Evolutionary conservation across 1,284 basidiomycete species (phyloP).

Genomic region (Stygiomarasmius scandens): DNA sequence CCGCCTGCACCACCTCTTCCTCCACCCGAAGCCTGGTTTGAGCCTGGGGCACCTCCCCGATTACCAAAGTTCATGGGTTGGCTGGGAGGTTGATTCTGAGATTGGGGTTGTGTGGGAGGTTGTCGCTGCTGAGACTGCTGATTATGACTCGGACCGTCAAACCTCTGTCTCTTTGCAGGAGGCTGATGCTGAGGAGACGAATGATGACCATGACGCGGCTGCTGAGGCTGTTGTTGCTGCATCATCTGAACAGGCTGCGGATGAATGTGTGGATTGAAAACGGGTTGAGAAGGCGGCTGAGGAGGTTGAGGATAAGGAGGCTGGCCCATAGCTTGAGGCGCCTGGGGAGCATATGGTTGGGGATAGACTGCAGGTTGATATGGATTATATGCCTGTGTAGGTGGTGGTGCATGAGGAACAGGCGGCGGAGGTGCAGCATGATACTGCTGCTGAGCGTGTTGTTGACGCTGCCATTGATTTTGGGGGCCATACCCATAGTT

Average conservation of each 20-base stretch:
- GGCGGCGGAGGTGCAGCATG: conserved; percentile 56
- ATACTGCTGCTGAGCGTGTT: conserved; percentile 55
- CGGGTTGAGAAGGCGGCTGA: conserved; percentile 32
- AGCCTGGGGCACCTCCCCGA: conserved; percentile 47
- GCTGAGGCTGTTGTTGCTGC: conserved; percentile 45
- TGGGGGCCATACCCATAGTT: conserved; percentile 83
- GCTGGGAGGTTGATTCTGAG: conserved; percentile 40
- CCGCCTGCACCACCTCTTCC: conserved; percentile 39
- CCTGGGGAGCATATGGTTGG: conserved; percentile 68
- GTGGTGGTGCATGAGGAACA: conserved; percentile 50
- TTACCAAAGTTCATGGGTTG: conserved; percentile 38
- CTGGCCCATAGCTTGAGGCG: conserved; percentile 50
- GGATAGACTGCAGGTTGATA: conserved; percentile 76
- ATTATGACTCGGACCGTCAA: conserved; percentile 70
- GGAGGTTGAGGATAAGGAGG: conserved; percentile 33
- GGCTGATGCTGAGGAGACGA: conserved; percentile 70
- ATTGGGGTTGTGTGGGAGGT: conserved; percentile 51
- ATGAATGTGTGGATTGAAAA: conserved; percentile 29
- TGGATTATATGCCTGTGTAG: conserved; percentile 69
- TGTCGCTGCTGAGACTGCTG: conserved; percentile 48
- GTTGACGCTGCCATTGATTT: conserved; percentile 62
- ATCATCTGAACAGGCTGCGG: conserved; percentile 50
- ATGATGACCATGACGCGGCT: conserved; percentile 56
- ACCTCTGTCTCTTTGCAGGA: conserved; percentile 82
- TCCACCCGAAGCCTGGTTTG: conserved; percentile 39